phyloP scores from a whole-genome alignment of 1,284 basidiomycete species.

The Microbotryomycetes sp. region DNA sequence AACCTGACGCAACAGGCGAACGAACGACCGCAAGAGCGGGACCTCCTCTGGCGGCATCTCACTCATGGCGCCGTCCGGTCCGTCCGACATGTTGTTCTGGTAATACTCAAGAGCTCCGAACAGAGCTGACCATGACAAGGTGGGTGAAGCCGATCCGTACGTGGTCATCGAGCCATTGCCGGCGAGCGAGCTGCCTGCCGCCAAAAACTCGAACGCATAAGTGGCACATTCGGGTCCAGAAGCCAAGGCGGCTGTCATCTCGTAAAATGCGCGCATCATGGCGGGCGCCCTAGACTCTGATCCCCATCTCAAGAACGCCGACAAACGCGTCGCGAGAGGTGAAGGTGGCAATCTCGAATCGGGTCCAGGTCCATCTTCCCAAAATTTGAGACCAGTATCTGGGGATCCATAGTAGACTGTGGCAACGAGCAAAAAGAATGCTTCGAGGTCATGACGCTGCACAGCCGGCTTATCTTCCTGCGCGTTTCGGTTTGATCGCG shows the following conservation, averaged over 20 bases:
- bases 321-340: slow-evolving; percentile 53
- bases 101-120: slow-evolving; percentile 55
- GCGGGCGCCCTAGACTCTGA: slow-evolving; percentile 65
- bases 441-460: slow-evolving; percentile 73
- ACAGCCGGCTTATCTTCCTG: slow-evolving; percentile 36
- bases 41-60: slow-evolving; percentile 67
- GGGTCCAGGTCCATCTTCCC: slow-evolving; percentile 56
- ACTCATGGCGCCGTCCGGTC: slow-evolving; percentile 28
- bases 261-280: slow-evolving; percentile 72
- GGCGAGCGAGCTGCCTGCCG: slow-evolving; percentile 10
- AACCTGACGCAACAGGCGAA: slow-evolving; percentile 72
- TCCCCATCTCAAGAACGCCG: slow-evolving; percentile 77
- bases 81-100: slow-evolving; percentile 42
- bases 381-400: slow-evolving; percentile 74
- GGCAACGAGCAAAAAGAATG: slow-evolving; percentile 75
- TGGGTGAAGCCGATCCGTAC: slow-evolving; percentile 24
- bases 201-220: slow-evolving; percentile 73
- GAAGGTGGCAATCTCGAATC: slow-evolving; percentile 36
- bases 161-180: slow-evolving; percentile 43
- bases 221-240: slow-evolving; percentile 77
- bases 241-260: slow-evolving; percentile 79
- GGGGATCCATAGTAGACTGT: slow-evolving; percentile 65
- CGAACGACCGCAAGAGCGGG: slow-evolving; percentile 68
- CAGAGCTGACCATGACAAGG: slow-evolving; percentile 48
- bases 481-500: slow-evolving; percentile 40